Evolutionary conservation across 768 basidiomycete species (phyloP).

Genomic region (Lactarius pseudohatsudake): DNA sequence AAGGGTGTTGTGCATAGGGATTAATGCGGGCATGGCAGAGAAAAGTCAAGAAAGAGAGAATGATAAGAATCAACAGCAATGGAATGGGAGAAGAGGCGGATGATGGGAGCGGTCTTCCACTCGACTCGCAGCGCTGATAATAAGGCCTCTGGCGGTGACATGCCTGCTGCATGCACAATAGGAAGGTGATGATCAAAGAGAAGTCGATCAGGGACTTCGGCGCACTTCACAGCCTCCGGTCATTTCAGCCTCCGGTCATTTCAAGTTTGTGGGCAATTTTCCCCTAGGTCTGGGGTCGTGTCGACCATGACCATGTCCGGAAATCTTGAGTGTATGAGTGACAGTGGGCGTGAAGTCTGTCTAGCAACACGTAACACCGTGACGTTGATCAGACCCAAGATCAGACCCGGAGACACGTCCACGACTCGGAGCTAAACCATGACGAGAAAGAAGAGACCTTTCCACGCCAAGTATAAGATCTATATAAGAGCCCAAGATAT

Average conservation of each 20-base stretch:
- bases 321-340: background rate
- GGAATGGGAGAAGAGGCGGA: background rate
- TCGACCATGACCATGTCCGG: too few species aligned
- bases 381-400: background rate
- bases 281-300: background rate
- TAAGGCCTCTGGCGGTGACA: background rate
- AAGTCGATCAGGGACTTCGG: background rate
- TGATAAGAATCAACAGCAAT: background rate
- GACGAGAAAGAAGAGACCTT: background rate
- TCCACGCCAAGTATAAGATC: background rate
- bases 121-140: background rate
- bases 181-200: background rate
- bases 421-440: too few species aligned
- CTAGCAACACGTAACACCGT: too few species aligned
- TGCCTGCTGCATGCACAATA: background rate
- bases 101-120: background rate
- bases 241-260: background rate
- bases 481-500: too few species aligned
- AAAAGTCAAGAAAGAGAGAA: background rate
- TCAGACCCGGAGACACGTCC: background rate
- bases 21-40: background rate
- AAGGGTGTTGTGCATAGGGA: background rate
- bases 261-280: background rate
- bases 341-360: too few species aligned
- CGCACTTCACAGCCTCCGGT: background rate